Evolutionary conservation across 345 rosid species (phyloP), one percentile per base, ranked within the genome.

Genomic region (Acer negundo): DNA sequence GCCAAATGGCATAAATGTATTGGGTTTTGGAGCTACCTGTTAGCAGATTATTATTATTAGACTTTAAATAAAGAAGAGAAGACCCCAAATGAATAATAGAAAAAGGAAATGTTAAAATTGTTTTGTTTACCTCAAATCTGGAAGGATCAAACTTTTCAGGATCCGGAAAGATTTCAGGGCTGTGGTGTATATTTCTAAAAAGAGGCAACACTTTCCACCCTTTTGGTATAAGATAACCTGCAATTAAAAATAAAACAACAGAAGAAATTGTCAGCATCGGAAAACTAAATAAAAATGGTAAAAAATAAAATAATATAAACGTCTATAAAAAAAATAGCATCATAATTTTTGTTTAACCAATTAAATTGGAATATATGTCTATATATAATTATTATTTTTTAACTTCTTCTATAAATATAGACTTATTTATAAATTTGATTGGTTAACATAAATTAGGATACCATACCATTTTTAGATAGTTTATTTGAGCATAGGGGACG

Each of bases 121-220:
- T 38, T 35, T 35, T 44, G 22, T 19, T 75, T 74, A 94, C 98
- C 97, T 94, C 90, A 51, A 94, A 94, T 84, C 98, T 89, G 7
- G 94, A 88, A 19, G 97, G 98, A 80, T 94, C 93, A 80, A 94
- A 94, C 76, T 84, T 86, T 11, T 84, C 83, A 3, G 98, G 98
- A 79, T 91, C 84, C 3, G 84, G 58, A 73, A 88, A 94, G n/a
- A 82, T 84, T 26, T 90, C 93, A 8, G 95, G 88, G 83, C 70
- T 90, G 82, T 93, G 98, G 80, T 94, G 98, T 80, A 94, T 93
- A 85, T 83, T 94, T 80, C 95, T 88, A 79, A 94, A 94, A 56
- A 91, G 89, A 19, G 98, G 98, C 62, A 94, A 78, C 10, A 93
- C 97, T 82, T 94, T 94, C 98, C 98, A 94, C 53, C 98, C 98